phyloP scores from a whole-genome alignment of 345 rosid species.

The Eucalyptus sp. region DNA sequence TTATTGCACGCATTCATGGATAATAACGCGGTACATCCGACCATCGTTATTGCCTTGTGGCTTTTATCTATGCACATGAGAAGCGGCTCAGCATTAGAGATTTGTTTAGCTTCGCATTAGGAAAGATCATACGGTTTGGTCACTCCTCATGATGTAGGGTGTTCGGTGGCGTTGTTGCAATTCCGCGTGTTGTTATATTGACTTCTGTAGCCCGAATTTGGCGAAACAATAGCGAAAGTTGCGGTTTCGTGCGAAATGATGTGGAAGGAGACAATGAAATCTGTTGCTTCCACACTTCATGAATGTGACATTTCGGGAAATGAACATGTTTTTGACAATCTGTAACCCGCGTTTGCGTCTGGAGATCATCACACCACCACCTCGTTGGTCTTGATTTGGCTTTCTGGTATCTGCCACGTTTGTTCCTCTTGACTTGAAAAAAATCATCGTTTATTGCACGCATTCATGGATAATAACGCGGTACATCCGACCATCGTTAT shows the following conservation, averaged over 20 bases:
- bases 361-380: background rate
- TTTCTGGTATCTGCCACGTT: background rate
- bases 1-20: background rate
- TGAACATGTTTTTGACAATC: background rate
- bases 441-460: background rate
- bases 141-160: background rate
- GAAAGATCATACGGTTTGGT: background rate
- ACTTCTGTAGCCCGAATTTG: background rate
- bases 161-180: background rate
- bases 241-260: background rate
- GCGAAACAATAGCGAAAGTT: background rate
- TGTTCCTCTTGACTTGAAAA: background rate
- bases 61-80: background rate
- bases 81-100: background rate
- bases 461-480: background rate
- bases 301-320: background rate
- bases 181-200: background rate
- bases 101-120: background rate
- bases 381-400: background rate
- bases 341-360: background rate
- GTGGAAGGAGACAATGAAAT: background rate
- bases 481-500: background rate
- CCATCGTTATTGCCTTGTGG: background rate
- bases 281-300: background rate
- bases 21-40: background rate